Evolutionary conservation across 352 stramenopile species (phyloP).

Genomic region (Pythium sukuiense): DNA sequence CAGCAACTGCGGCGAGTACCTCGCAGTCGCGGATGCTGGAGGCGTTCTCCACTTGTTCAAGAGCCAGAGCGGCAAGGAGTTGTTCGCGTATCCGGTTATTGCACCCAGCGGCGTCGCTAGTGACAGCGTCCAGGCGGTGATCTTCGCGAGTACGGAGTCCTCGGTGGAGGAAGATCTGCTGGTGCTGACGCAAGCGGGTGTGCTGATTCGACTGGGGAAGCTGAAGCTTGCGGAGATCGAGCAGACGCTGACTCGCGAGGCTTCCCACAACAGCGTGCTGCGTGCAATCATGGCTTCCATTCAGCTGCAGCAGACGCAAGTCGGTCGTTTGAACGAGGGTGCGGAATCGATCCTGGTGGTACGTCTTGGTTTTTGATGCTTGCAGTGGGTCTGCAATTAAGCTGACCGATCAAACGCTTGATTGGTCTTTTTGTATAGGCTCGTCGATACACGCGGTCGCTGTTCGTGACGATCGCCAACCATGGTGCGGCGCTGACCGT

Average conservation of each 20-base stretch:
- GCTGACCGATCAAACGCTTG: not conserved
- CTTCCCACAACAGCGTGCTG: constrained; percentile 19
- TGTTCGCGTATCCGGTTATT: constrained; percentile 34
- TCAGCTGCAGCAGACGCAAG: constrained; percentile 21
- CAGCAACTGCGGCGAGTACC: constrained; percentile 26
- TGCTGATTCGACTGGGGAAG: constrained; percentile 30
- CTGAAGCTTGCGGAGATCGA: constrained; percentile 23
- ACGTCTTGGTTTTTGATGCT: not conserved
- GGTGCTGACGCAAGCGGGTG: constrained; percentile 25
- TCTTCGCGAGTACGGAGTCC: constrained; percentile 12
- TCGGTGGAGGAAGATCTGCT: constrained; percentile 24
- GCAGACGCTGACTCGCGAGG: constrained; percentile 18
- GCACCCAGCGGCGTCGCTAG: constrained; percentile 7
- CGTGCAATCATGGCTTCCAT: constrained; percentile 23
- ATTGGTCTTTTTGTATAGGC: constrained; percentile 11
- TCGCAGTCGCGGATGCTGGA: constrained; percentile 23
- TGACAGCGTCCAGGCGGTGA: constrained; percentile 25
- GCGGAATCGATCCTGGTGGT: constrained; percentile 24
- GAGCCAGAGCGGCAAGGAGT: constrained; percentile 10
- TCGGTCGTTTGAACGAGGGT: constrained; percentile 15
- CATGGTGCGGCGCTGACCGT: constrained; percentile 25
- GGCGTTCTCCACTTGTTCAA: constrained; percentile 29
- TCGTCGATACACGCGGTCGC: constrained; percentile 19
- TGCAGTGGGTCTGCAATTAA: too few relatives aligned
- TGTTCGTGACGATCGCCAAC: constrained; percentile 32